Percentiles rank a stretch among this genome's conserved stretches.
These are phyloP conservation scores for Hyaloperonospora brassicae DNA, from an alignment of 352 stramenopile species.

Conservation along the genomic window DNA sequence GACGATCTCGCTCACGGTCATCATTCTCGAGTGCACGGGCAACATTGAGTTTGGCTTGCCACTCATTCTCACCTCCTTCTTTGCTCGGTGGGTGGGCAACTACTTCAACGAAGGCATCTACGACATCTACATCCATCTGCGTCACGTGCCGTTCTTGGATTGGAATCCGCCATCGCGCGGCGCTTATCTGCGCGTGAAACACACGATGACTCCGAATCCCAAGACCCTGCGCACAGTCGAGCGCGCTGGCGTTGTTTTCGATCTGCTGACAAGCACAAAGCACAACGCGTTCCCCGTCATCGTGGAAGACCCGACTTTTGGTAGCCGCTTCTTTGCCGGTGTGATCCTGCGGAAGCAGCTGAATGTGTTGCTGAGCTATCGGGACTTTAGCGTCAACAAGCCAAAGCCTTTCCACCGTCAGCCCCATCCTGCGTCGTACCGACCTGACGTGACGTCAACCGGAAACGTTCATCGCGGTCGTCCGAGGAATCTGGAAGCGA, in stretches of 20 bases:
- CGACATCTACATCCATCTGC: slow-evolving; percentile 97
- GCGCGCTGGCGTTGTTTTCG: slow-evolving; percentile 88
- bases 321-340: slow-evolving; percentile 74
- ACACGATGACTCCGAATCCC: slow-evolving; percentile 93
- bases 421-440: slow-evolving; percentile 42
- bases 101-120: slow-evolving; percentile 98
- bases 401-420: slow-evolving; percentile 69
- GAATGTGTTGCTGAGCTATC: slow-evolving; percentile 63
- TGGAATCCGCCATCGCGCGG: slow-evolving; percentile 63
- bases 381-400: slow-evolving; percentile 54
- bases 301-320: slow-evolving; percentile 75
- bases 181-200: slow-evolving; percentile 69
- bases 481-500: slow-evolving; percentile 22
- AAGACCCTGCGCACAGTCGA: slow-evolving; percentile 92
- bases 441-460: slow-evolving; percentile 25
- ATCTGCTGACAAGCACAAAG: slow-evolving; percentile 76
- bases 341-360: slow-evolving; percentile 79
- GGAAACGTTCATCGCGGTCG: slow-evolving; percentile 21
- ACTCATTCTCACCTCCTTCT: slow-evolving; percentile 96
- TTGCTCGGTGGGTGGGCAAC: slow-evolving; percentile 95
- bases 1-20: slow-evolving; percentile 98
- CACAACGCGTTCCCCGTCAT: slow-evolving; percentile 87
- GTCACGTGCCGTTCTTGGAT: slow-evolving; percentile 69
- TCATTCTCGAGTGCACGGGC: slow-evolving; percentile 96
- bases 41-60: slow-evolving; percentile 97